Evolutionary conservation across 1,139 yeast species (phyloP).

Genomic region (Sugiyamaella pinicola): DNA sequence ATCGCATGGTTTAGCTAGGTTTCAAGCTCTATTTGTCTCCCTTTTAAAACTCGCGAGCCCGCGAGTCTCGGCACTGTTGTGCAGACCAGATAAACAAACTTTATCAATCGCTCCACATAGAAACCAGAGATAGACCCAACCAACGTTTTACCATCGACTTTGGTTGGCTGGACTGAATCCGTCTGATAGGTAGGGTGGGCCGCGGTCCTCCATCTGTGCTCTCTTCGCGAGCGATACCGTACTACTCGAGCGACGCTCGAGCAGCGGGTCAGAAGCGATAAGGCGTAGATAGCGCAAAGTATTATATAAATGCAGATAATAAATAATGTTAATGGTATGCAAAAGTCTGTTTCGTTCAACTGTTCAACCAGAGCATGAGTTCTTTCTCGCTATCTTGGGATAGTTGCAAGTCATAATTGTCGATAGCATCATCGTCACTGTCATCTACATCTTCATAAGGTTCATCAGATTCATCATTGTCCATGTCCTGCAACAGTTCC

Average conservation of each 20-base stretch:
- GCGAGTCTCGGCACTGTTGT: neutral
- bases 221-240: no score
- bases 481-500: neutral
- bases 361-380: constrained; percentile 16
- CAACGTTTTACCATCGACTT: no score
- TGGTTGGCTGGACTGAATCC: no score
- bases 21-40: neutral
- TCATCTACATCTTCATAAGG: neutral
- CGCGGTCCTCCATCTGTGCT: no score
- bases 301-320: constrained; percentile 5
- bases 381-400: constrained; percentile 12
- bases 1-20: neutral
- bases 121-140: no score
- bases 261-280: no score
- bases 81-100: no score
- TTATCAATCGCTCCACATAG: no score
- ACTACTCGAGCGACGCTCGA: no score
- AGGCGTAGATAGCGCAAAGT: no score
- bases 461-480: neutral
- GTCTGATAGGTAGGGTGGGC: no score
- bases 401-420: constrained; percentile 10
- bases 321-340: constrained; percentile 2
- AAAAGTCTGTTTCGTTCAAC: neutral
- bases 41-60: neutral
- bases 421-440: neutral